These are phyloP conservation scores for Exophiala dermatitidis DNA, from an alignment of 2,329 filamentous ascomycete genomes.

Conservation along the genomic window DNA sequence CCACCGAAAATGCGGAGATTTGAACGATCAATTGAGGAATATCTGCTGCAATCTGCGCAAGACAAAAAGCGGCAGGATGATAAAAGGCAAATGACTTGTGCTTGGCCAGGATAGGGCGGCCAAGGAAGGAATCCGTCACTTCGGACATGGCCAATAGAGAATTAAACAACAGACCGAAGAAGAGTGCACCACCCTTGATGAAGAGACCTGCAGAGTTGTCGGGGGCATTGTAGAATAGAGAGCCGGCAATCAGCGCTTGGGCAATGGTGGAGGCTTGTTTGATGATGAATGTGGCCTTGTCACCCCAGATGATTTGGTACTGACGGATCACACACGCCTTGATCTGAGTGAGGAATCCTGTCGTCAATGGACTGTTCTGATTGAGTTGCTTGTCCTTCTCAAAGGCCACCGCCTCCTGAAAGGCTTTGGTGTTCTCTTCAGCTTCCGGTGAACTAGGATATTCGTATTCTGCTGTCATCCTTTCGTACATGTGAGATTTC, in stretches of 20 bases:
- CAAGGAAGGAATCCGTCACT: constrained; percentile 56
- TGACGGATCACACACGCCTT: constrained; percentile 51
- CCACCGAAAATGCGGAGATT: constrained; percentile 50
- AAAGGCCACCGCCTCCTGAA: constrained; percentile 45
- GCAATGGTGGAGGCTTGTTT: constrained; percentile 52
- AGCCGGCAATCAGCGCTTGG: constrained; percentile 58
- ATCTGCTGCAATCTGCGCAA: constrained; percentile 43
- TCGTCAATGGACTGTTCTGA: constrained; percentile 49
- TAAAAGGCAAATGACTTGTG: constrained; percentile 53
- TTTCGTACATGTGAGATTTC: constrained; percentile 43
- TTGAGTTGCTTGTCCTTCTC: constrained; percentile 53
- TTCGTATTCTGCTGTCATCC: constrained; percentile 51
- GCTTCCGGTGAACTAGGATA: constrained; percentile 49
- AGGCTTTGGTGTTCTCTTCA: constrained; percentile 46
- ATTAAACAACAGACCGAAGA: constrained; percentile 57
- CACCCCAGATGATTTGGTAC: constrained; percentile 60
- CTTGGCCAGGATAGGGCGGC: constrained; percentile 53
- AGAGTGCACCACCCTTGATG: constrained; percentile 56
- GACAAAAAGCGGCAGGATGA: constrained; percentile 45
- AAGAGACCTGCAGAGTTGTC: constrained; percentile 54
- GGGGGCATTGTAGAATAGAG: constrained; percentile 59
- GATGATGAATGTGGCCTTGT: constrained; percentile 57
- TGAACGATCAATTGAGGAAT: constrained; percentile 53
- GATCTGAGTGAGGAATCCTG: constrained; percentile 49
- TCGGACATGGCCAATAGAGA: constrained; percentile 58